A percentile compares a stretch with the other conserved stretches of the same genome.
phyloP scores from a whole-genome alignment of 352 stramenopile genomes.

The Paralagenidium karlingii region DNA sequence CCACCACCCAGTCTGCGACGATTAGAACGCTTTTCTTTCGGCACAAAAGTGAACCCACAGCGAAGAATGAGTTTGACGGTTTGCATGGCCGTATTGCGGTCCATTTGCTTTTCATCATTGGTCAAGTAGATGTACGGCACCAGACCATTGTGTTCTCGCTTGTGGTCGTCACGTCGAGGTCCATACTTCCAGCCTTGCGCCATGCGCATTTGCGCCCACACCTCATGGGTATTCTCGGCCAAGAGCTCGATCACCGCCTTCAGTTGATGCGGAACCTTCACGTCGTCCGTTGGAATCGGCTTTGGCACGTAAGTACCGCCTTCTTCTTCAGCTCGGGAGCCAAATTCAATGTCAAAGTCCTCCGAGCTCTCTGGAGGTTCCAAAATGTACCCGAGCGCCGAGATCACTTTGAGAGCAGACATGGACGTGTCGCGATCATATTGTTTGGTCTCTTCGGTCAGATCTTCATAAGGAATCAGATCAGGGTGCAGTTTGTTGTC shows the following conservation, averaged over 20 bases:
- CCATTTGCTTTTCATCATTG: constrained; percentile 72
- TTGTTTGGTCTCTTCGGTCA: constrained; percentile 67
- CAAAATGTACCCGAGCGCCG: constrained; percentile 53
- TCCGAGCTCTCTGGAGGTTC: constrained; percentile 33
- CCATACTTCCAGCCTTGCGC: constrained; percentile 67
- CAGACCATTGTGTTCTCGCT: constrained; percentile 59
- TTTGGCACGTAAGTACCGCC: constrained; percentile 46
- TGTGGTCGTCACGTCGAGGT: constrained; percentile 41
- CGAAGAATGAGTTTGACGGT: constrained; percentile 66
- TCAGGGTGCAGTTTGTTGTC: constrained; percentile 53
- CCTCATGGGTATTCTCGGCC: constrained; percentile 70
- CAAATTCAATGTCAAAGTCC: constrained; percentile 45
- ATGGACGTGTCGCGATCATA: constrained; percentile 75
- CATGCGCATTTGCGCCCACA: constrained; percentile 76
- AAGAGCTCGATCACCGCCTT: constrained; percentile 59
- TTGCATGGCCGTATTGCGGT: constrained; percentile 74
- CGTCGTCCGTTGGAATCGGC: constrained; percentile 45
- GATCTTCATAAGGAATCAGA: constrained; percentile 51
- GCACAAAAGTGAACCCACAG: constrained; percentile 53
- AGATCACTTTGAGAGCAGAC: constrained; percentile 67
- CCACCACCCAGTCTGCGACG: neutral
- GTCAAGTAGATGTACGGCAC: constrained; percentile 73
- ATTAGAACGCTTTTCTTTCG: constrained; percentile 27
- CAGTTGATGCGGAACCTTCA: constrained; percentile 45
- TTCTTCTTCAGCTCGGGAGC: constrained; percentile 20